Evolutionary conservation across 306 rosid species (phyloP).

Genomic region (Ochetophila trinervis): DNA sequence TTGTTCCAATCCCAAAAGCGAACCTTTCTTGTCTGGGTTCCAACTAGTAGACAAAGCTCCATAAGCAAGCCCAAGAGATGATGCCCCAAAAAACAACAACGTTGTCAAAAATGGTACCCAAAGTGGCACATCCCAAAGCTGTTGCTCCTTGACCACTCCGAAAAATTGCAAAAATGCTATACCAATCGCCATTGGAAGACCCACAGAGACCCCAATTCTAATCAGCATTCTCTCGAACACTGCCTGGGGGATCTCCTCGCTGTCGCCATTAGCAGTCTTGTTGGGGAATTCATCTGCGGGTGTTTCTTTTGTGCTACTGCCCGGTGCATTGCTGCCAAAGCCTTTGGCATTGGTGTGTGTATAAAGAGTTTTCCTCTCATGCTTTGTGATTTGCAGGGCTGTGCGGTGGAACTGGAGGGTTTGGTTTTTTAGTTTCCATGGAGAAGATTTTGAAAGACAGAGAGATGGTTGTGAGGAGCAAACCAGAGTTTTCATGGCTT

Average conservation of each 20-base stretch:
- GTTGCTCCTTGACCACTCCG: constrained; percentile 44
- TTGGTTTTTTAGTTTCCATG: constrained; percentile 45
- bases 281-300: constrained; percentile 19
- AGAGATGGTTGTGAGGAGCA: constrained; percentile 37
- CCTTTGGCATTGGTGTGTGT: constrained; percentile 58
- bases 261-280: constrained; percentile 17
- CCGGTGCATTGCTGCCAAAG: constrained; percentile 40
- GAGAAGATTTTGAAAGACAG: constrained; percentile 34
- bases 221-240: constrained; percentile 56
- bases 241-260: constrained; percentile 51
- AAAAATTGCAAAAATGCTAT: constrained; percentile 48
- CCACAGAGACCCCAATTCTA: constrained; percentile 59
- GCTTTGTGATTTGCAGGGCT: constrained; percentile 17
- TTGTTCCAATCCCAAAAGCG: constrained; percentile 67
- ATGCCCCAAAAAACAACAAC: constrained; percentile 58
- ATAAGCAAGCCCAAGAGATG: constrained; percentile 65
- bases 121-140: constrained; percentile 50
- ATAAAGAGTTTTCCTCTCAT: constrained; percentile 11
- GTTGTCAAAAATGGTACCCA: constrained; percentile 74
- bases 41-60: constrained; percentile 75
- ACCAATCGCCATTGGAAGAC: constrained; percentile 68
- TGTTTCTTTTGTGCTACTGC: constrained; percentile 5
- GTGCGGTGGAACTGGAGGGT: constrained; percentile 24
- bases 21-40: constrained; percentile 64
- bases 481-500: constrained; percentile 57